These are phyloP conservation scores for Pisolithus tinctorius DNA, from an alignment of 768 basidiomycete species.

Conservation along the genomic window DNA sequence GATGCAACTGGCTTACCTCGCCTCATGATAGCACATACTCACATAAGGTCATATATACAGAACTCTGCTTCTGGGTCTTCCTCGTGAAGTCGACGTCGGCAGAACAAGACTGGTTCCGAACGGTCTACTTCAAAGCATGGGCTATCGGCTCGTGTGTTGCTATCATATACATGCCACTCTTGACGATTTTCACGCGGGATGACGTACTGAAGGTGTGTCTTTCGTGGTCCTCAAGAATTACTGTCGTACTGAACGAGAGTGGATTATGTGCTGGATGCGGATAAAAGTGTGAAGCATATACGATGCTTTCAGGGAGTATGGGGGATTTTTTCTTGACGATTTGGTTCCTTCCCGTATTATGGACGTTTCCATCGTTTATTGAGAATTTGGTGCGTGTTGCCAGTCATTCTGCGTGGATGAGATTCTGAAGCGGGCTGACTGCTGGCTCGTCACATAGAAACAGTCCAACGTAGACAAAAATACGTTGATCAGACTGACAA, in stretches of 20 bases:
- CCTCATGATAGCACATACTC: too few species aligned
- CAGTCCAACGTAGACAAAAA: conserved; percentile 53
- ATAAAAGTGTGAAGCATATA: conserved; percentile 58
- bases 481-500: conserved; percentile 67
- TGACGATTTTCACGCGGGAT: conserved; percentile 55
- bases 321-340: conserved; percentile 66
- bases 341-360: conserved; percentile 70
- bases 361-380: conserved; percentile 63
- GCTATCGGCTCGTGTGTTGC: conserved; percentile 54
- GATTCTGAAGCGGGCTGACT: background rate
- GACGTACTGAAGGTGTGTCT: conserved; percentile 52
- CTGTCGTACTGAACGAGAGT: conserved; percentile 8
- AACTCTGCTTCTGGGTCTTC: conserved; percentile 86
- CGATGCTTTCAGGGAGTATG: conserved; percentile 61
- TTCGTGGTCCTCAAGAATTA: background rate
- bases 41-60: conserved; percentile 27
- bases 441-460: conserved; percentile 33
- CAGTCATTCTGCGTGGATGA: background rate
- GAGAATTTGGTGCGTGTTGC: conserved; percentile 43
- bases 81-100: conserved; percentile 57
- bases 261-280: background rate
- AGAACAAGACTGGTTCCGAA: conserved; percentile 73
- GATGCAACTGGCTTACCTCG: too few species aligned
- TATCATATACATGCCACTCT: conserved; percentile 59
- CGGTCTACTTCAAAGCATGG: conserved; percentile 72